Evolutionary conservation across 129 eudicot species (phyloP).

Genomic region (Silybum marianum): DNA sequence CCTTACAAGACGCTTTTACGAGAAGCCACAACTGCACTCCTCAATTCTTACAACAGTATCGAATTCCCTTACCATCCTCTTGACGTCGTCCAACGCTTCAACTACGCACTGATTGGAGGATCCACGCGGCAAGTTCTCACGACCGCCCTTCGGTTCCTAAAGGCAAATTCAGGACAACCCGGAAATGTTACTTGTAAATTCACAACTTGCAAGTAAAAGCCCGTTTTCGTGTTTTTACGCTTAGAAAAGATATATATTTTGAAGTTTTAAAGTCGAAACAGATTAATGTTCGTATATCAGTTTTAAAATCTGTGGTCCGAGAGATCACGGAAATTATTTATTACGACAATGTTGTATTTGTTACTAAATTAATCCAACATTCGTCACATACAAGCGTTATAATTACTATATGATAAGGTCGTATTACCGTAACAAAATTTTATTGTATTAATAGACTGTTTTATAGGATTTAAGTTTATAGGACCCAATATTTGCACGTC

Average conservation of each 20-base stretch:
- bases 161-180: constrained; percentile 65
- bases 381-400: background rate
- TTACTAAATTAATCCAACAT: background rate
- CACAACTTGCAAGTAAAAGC: constrained; percentile 60
- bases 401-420: background rate
- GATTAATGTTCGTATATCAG: constrained; percentile 8
- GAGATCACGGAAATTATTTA: background rate
- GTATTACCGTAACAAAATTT: too few species aligned
- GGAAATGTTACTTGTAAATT: constrained; percentile 60
- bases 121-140: constrained; percentile 60
- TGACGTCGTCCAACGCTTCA: constrained; percentile 44
- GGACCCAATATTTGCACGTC: too few species aligned
- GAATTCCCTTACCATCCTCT: constrained; percentile 68
- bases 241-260: constrained; percentile 1
- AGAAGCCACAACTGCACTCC: constrained; percentile 80
- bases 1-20: constrained; percentile 81
- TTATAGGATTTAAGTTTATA: background rate
- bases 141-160: constrained; percentile 72
- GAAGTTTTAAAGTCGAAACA: constrained; percentile 11
- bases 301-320: background rate
- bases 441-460: background rate
- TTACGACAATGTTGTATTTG: constrained; percentile 6
- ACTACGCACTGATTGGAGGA: constrained; percentile 57
- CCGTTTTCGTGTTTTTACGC: background rate
- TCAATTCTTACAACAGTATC: constrained; percentile 75